Conservation (phyloP, 352 stramenopile species). For the Phytopythium delawarense region DNA sequence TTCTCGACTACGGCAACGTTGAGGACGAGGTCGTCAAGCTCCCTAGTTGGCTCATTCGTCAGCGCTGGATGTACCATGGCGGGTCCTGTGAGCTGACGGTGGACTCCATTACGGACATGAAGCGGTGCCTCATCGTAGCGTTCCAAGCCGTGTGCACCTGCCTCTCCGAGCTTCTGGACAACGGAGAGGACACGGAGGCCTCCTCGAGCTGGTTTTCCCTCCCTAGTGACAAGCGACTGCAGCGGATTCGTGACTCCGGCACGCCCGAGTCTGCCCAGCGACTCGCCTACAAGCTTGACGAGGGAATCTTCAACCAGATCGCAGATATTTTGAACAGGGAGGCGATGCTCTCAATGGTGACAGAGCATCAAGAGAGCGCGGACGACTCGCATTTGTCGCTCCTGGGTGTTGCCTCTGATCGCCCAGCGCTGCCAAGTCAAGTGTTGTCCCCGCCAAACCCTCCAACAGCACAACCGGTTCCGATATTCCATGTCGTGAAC, state of each 20-base stretch:
- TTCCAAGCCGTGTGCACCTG: constrained; percentile 34
- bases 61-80: constrained; percentile 27
- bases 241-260: constrained; percentile 23
- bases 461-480: background rate
- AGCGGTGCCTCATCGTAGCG: constrained; percentile 27
- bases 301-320: constrained; percentile 23
- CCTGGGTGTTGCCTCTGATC: background rate
- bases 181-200: constrained; percentile 10
- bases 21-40: constrained; percentile 30
- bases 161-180: constrained; percentile 17
- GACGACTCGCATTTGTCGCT: constrained; percentile 1
- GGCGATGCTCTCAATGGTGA: constrained; percentile 21
- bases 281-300: constrained; percentile 27
- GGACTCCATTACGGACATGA: constrained; percentile 33
- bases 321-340: constrained; percentile 26
- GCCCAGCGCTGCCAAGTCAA: background rate
- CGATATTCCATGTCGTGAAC: background rate
- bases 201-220: constrained; percentile 24
- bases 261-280: constrained; percentile 31
- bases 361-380: background rate
- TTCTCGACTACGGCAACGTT: constrained; percentile 26
- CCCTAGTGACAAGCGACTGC: constrained; percentile 24
- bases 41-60: constrained; percentile 37
- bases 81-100: constrained; percentile 25
- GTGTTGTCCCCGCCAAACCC: background rate